These are phyloP conservation scores for Lecanicillium sp. DNA, from an alignment of 2,329 filamentous ascomycete genomes.

Conservation along the genomic window DNA sequence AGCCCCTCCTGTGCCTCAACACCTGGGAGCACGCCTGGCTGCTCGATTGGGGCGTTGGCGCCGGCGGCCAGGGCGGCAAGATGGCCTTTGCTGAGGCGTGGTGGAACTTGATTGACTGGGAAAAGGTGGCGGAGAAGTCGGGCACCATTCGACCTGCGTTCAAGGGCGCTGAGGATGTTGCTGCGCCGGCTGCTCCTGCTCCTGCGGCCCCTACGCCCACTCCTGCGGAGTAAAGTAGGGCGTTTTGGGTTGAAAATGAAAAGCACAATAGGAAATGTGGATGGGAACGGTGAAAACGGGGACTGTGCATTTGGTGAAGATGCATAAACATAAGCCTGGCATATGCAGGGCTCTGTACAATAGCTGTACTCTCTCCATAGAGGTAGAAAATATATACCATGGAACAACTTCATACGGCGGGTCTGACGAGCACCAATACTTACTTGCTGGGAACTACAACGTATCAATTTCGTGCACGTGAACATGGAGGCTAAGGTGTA, in stretches of 20 bases:
- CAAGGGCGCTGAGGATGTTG: constrained; percentile 14
- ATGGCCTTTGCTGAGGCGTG: constrained; percentile 65
- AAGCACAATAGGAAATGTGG: background rate
- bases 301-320: background rate
- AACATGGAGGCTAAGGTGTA: background rate
- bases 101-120: constrained; percentile 89
- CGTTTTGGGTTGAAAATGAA: too few relatives aligned
- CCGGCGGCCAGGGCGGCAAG: constrained; percentile 62
- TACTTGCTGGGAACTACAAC: too few relatives aligned
- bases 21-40: constrained; percentile 96
- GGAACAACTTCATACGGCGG: background rate
- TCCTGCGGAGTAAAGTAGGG: background rate
- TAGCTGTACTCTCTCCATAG: constrained; percentile 5
- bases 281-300: background rate
- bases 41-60: constrained; percentile 62
- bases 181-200: constrained; percentile 4
- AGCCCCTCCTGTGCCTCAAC: constrained; percentile 82
- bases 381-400: constrained; percentile 6
- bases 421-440: too few relatives aligned
- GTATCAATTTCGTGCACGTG: too few relatives aligned
- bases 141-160: constrained; percentile 26
- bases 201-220: background rate
- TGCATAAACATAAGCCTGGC: background rate
- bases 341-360: constrained; percentile 5
- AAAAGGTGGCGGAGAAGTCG: constrained; percentile 48